Evolutionary conservation across 225 moss, liverwort and hornwort genomes (phyloP).

Genomic region (Straminergon stramineum): DNA sequence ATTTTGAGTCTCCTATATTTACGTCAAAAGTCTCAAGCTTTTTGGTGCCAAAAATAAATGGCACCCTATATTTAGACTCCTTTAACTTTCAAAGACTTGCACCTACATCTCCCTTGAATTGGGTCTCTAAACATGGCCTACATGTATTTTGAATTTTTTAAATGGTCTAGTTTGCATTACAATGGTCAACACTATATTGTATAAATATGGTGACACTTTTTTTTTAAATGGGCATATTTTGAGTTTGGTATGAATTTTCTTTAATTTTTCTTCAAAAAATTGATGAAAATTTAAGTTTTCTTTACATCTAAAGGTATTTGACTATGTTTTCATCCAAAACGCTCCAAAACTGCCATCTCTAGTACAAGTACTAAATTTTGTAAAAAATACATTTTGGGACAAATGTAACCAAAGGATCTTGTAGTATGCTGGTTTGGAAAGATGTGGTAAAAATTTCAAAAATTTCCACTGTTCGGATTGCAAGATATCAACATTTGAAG

Average conservation of each 20-base stretch:
- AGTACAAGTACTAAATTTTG: too few relatives aligned
- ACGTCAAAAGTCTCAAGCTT: not conserved
- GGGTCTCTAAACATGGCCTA: not conserved
- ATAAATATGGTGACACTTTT: rapidly evolving
- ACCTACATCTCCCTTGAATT: rapidly evolving
- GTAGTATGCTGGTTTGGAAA: too few relatives aligned
- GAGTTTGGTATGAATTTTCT: not conserved
- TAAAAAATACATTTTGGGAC: too few relatives aligned
- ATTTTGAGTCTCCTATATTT: not conserved
- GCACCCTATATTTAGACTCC: not conserved
- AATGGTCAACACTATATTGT: not conserved
- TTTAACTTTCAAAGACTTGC: rapidly evolving
- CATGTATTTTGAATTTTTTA: not conserved
- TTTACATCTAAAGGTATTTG: too few relatives aligned
- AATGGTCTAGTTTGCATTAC: not conserved
- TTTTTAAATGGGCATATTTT: not conserved
- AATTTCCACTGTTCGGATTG: too few relatives aligned
- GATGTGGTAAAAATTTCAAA: too few relatives aligned
- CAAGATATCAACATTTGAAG: too few relatives aligned
- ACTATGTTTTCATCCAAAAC: too few relatives aligned
- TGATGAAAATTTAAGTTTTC: not conserved
- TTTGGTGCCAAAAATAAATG: not conserved
- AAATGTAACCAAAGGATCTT: too few relatives aligned
- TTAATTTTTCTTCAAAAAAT: not conserved
- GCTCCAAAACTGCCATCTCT: too few relatives aligned